Base-by-base conservation (phyloP, 108 stramenopile genomes). In the Nannochloropsis gaditana region DNA sequence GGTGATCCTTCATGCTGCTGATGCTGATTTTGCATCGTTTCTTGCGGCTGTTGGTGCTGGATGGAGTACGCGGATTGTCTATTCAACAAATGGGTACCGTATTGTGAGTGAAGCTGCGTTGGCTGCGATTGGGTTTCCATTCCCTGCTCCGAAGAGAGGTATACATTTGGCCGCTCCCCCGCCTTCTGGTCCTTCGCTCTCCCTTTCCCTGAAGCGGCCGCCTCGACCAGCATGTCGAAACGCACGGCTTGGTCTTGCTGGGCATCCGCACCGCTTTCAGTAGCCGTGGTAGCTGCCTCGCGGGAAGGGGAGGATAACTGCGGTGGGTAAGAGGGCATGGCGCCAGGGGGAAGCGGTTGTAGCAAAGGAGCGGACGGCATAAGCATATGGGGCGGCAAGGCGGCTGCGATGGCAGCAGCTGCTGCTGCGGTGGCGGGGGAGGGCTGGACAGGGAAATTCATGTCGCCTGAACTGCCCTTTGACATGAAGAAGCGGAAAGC, bases 381-480 rank as follows among this genome's bases (percentile, higher is more conserved):
- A n/a, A 73, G 59, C 59, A 73, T 73, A 73, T 73, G 59, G 19
- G 59, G 59, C 15, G 59, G 59, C 59, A 73, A 73, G 59, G 59
- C 59, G 19, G 59, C 59, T 2, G 59, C 59, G 59, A 73, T 73
- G 15, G 59, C 59, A n/a, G 59, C 59, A n/a, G 59, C 59, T 73
- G 59, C 59, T 73, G 59, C 59, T 73, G 59, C n/a, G 2, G 59
- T 73, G 15, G 59, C 59, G 15, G 59, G 59, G 59, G 59, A 73
- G 59, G 59, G 59, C n/a, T 73, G 59, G n/a, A 73, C 19, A n/a
- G 59, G 59, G 59, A n/a, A 73, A n/a, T 73, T 15, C 59, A 73
- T 73, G 59, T 73, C 59, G 15, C 59, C 59, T n/a, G 15, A n/a
- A n/a, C n/a, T 73, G 59, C 59, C 59, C 19, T n/a, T 15, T 15